Base-by-base conservation (phyloP, 306 rosid genomes). In the Prunus campanulata region DNA sequence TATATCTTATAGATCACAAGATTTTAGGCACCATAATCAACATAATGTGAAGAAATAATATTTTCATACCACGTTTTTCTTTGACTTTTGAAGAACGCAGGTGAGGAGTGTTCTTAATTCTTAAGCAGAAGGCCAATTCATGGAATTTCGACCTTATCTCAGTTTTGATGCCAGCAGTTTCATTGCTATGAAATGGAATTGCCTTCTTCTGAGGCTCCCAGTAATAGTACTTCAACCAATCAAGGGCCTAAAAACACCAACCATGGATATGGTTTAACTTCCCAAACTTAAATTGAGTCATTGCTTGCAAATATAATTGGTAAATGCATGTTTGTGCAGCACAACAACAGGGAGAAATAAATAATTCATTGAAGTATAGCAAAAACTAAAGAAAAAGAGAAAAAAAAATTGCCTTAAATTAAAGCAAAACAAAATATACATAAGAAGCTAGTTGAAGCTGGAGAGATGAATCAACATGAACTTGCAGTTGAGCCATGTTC, bases 141-240 rank as follows among this genome's bases (percentile, higher is more conserved):
- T 55, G 84, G 66, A 96, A 85, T 79, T 81, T 91, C 48, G 83
- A 84, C 81, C 87, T 84, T 35, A 92, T 91, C 77, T 90, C 88
- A 79, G 82, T 84, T 82, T 80, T 83, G 56, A 83, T 81, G 32
- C 71, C 69, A 35, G 81, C 81, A 75, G 77, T 86, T 77, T 81
- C 82, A 49, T 82, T 87, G 75, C 91, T 89, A 67, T 88, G 93
- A 86, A 91, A 89, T 76, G 99, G 97, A 82, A 96, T 87, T 52
- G 86, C 90, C 73, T 82, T 84, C 84, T 86, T 86, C 80, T 96
- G 99, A 79, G 98, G 98, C 59, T 88, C 97, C 99, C 99, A 96
- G 76, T 96, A 96, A 81, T 87, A 88, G 71, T 85, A 86, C 83
- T 88, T 87, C 88, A 96, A 88, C 99, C 99, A 96, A 83, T 84